Evolutionary conservation across 148 eudicot species (phyloP), one percentile per base, ranked within the genome.

Genomic region (Rhododendron vialii): DNA sequence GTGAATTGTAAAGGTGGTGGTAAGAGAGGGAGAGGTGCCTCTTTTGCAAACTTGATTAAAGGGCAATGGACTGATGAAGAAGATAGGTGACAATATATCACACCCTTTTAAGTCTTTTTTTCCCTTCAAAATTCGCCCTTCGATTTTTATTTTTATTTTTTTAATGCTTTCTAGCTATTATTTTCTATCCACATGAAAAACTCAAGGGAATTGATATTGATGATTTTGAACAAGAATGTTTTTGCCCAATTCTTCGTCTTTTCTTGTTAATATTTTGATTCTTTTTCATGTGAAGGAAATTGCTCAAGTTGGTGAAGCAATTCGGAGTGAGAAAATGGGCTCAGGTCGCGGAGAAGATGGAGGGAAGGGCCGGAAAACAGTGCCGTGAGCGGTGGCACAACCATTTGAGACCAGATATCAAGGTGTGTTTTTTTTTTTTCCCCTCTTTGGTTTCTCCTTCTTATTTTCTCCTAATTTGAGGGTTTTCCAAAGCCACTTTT

Each of bases 21-120:
- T 38, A 91, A 55, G 87, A 89, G 76, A 55, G 77, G 35, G 15
- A 92, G 81, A 22, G 76, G 51, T 28, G 69, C 53, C 5, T 74
- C 85, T 85, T 88, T 82, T 14, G 35, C 82, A 28, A 78, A 55
- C 61, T 74, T 89, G 82, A 90, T 90, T 82, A 95, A 94, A 88
- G 95, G 99, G 5, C 95, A 93, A 83, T 96, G 99, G 99, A 91
- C 94, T 2, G 91, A 86, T 28, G 91, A 92, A 83, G 99, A 96
- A 88, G 98, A 96, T 81, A 92, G 95, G 99, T 96, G 12, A 51
- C 22, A 45, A 75, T 38, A 53, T 38, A 63, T 45, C 36, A 36
- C 11, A 18, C 33, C 47, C 45, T 20, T 36, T 55, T 17, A 33
- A 75, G 4, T 36, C 20, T 75, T 17, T 33, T 57, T 9, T 4